phyloP scores from a whole-genome alignment of 352 stramenopile genomes.

The Peronospora farinosa region DNA sequence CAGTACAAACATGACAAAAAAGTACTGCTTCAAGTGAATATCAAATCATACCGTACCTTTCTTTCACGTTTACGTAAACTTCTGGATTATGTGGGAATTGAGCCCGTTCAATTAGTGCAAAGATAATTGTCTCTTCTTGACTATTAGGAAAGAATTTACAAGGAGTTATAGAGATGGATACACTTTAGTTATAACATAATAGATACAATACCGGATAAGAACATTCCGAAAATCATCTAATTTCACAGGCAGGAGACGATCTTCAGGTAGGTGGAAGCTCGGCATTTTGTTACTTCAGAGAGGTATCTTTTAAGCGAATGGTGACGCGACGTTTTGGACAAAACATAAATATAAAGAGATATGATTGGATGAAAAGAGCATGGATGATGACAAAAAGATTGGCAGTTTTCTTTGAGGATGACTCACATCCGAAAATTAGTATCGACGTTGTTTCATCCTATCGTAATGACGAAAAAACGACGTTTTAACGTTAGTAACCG shows the following conservation, averaged over 20 bases:
- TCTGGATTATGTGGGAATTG: slow-evolving; percentile 93
- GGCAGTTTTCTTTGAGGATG: too few species aligned
- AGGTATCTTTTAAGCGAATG: slow-evolving; percentile 1
- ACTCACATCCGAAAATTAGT: too few species aligned
- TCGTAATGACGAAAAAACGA: background rate
- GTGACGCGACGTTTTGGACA: background rate
- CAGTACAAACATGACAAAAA: too few species aligned
- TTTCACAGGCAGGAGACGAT: slow-evolving; percentile 66
- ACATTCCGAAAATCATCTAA: slow-evolving; percentile 86
- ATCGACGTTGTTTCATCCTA: slow-evolving; percentile 69
- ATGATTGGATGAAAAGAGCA: slow-evolving; percentile 20
- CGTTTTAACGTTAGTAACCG: background rate
- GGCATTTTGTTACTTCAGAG: slow-evolving; percentile 38
- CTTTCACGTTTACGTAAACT: slow-evolving; percentile 91
- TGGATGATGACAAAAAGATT: too few species aligned
- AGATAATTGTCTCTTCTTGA: slow-evolving; percentile 99
- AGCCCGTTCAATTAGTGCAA: slow-evolving; percentile 97
- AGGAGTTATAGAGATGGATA: background rate
- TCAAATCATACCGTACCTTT: slow-evolving; percentile 18
- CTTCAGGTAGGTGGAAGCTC: slow-evolving; percentile 56
- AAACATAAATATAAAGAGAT: background rate
- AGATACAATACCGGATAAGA: slow-evolving; percentile 54
- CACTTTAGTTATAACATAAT: too few species aligned
- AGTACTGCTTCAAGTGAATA: too few species aligned
- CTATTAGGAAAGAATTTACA: slow-evolving; percentile 24